Conservation (phyloP, 2,329 filamentous ascomycete genomes). For the Colletotrichum plurivorum region DNA sequence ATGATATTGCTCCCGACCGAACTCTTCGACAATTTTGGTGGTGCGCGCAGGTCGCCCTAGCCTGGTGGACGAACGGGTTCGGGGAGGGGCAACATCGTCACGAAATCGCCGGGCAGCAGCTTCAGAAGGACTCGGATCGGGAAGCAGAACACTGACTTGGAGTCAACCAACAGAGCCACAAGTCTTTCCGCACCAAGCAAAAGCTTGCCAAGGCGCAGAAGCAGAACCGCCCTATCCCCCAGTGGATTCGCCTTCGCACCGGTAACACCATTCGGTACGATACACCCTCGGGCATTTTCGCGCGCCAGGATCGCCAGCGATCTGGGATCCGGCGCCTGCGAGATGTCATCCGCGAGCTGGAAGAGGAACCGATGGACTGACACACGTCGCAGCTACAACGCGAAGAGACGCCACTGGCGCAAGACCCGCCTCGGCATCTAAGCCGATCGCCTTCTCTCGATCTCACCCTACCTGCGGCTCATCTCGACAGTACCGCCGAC, state of each 20-base stretch:
- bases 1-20: constrained; percentile 27
- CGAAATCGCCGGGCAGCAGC: not conserved
- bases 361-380: constrained; percentile 9
- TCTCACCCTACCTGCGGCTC: constrained; percentile 46
- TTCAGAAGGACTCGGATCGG: not conserved
- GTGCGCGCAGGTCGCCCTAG: not conserved
- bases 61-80: not conserved
- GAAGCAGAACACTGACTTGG: constrained; percentile 30
- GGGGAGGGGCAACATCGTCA: constrained; percentile 38
- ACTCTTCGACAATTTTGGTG: not conserved
- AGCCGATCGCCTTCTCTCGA: constrained; percentile 67
- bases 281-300: constrained; percentile 8
- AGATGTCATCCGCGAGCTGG: not conserved
- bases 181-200: constrained; percentile 99
- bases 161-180: constrained; percentile 84
- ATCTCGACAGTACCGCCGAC: constrained; percentile 38
- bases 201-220: constrained; percentile 99
- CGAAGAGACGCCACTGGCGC: constrained; percentile 99
- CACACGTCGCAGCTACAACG: constrained; percentile 86
- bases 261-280: constrained; percentile 99
- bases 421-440: constrained; percentile 99
- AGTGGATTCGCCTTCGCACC: constrained; percentile 99
- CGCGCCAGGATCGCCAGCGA: not conserved
- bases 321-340: not conserved
- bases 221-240: constrained; percentile 99